Evolutionary conservation across 352 stramenopile species (phyloP), one percentile per base, ranked within the genome.

Genomic region (Phytopythium boreale): DNA sequence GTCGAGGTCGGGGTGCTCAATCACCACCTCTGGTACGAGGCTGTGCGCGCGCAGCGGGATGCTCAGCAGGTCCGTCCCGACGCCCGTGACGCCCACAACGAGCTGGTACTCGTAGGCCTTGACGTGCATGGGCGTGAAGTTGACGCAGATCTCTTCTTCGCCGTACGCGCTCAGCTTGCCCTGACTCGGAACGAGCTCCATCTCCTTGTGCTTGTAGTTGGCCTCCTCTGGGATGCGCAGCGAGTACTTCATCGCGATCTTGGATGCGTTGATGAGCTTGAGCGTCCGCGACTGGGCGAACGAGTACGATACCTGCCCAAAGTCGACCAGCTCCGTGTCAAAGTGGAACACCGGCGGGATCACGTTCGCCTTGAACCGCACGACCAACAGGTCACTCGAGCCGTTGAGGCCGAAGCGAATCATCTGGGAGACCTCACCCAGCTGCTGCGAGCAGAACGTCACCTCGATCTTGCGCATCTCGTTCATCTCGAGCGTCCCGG

Each of bases 291-390:
- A 80, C 58, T 97, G 87, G 3, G 77, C 67, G 49, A 98, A 98
- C 31, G 88, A 97, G 66, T 95, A 98, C 36, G 89, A 92, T 1
- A 98, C 84, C 11, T 82, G 69, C 29, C 94, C 95, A 69, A 98
- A 98, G 60, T 98, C 90, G 34, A 98, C 70, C 46, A 80, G 78
- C 29, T 97, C 87, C 8, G 82, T 66, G 60, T 98, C 85, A 43
- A 98, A 97, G 50, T 95, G 84, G 56, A 98, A 97, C 11, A 97
- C 96, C 11, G 96, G 96, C 8, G 91, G 93, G 41, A 98, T 94
- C 37, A 98, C 91, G 17, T 76, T 76, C 27, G 93, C 93, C 49
- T 96, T 97, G 62, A 98, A 87, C 8, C 88, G 84, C 60, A 86
- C 87, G 20, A 57, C 63, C 1, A 98, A 69, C 41, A 90, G 76